Evolutionary conservation across 2,329 filamentous ascomycete species (phyloP).

Genomic region (Ascochyta rabiei): DNA sequence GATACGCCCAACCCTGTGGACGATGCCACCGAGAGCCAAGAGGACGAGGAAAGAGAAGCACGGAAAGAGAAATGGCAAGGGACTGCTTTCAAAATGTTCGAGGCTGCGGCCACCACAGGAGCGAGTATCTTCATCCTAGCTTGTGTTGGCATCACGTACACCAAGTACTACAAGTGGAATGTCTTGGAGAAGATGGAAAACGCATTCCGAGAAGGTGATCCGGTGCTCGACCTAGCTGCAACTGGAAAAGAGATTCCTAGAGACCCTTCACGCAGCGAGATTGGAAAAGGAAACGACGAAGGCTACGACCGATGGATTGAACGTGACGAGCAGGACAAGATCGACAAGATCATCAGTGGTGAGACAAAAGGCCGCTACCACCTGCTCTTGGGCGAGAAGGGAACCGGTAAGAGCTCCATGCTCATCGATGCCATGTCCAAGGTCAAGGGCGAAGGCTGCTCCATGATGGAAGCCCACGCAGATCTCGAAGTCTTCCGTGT

Average conservation of each 20-base stretch:
- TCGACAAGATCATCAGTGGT: constrained; percentile 84
- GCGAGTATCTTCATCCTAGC: constrained; percentile 58
- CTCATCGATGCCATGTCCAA: constrained; percentile 94
- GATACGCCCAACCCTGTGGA: constrained; percentile 48
- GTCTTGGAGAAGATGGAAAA: constrained; percentile 92
- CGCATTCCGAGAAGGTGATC: constrained; percentile 91
- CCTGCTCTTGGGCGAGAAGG: constrained; percentile 91
- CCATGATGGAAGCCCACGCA: constrained; percentile 96
- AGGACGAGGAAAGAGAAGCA: constrained; percentile 28
- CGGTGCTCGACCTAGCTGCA: constrained; percentile 72
- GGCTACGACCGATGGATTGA: constrained; percentile 76
- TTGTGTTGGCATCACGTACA: constrained; percentile 55
- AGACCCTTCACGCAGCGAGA: constrained; percentile 27
- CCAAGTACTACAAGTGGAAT: constrained; percentile 77
- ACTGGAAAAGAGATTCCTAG: constrained; percentile 43
- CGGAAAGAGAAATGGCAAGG: constrained; percentile 40
- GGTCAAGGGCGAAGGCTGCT: constrained; percentile 83
- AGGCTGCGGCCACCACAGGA: constrained; percentile 57
- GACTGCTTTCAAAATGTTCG: constrained; percentile 59
- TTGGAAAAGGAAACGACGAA: constrained; percentile 49
- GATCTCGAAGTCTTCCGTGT: constrained; percentile 95
- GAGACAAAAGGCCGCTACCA: constrained; percentile 81
- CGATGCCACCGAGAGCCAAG: constrained; percentile 39
- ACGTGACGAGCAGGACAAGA: constrained; percentile 78
- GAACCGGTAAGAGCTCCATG: constrained; percentile 96